phyloP scores from a whole-genome alignment of 2,329 filamentous ascomycete species.

The Ampelomyces quisqualis region DNA sequence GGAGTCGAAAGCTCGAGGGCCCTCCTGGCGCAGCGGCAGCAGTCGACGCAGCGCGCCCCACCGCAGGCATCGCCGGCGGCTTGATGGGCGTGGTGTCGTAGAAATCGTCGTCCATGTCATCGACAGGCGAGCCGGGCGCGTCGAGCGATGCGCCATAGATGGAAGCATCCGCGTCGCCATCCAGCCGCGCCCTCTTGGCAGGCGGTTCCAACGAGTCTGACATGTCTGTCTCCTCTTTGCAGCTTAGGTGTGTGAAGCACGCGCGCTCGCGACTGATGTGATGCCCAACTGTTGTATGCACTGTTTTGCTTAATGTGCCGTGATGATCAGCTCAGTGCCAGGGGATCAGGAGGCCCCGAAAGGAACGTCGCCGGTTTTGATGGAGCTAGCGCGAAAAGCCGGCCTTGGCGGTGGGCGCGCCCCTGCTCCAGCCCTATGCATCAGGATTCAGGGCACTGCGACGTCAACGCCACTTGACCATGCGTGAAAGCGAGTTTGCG shows the following conservation, averaged over 20 bases:
- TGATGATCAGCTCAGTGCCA: slow-evolving; percentile 19
- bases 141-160: slow-evolving; percentile 40
- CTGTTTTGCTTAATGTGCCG: slow-evolving; percentile 31
- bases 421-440: slow-evolving; percentile 24
- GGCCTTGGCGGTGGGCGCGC: slow-evolving; percentile 20
- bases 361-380: slow-evolving; percentile 33
- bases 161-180: slow-evolving; percentile 37
- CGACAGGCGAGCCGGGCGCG: slow-evolving; percentile 42
- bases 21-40: slow-evolving; percentile 26
- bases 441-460: neutral
- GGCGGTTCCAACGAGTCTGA: slow-evolving; percentile 43
- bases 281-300: slow-evolving; percentile 31
- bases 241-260: slow-evolving; percentile 29
- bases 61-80: slow-evolving; percentile 21
- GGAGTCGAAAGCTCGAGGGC: slow-evolving; percentile 32
- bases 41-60: slow-evolving; percentile 16
- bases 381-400: slow-evolving; percentile 16
- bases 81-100: slow-evolving; percentile 40
- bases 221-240: slow-evolving; percentile 31
- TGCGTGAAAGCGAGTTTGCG: too few species aligned
- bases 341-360: slow-evolving; percentile 6
- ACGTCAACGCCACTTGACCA: too few species aligned
- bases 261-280: slow-evolving; percentile 25
- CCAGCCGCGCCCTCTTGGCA: slow-evolving; percentile 45
- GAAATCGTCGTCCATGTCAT: slow-evolving; percentile 45